Base-by-base conservation (phyloP, 129 eudicot species). In the Scalesia atractyloides region DNA sequence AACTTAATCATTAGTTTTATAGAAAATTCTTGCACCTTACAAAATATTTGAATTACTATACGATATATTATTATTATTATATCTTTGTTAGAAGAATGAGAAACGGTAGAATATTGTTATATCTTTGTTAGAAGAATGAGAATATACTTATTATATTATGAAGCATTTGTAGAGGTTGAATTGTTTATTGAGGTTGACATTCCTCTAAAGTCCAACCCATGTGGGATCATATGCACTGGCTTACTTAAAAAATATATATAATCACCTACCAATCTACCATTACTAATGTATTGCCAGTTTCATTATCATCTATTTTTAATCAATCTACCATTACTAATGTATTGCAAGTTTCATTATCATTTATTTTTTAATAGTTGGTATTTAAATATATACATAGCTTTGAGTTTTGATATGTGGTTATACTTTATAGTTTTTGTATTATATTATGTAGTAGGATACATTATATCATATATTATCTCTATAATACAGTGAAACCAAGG, bases 101-200 rank as follows among this genome's bases (percentile, higher is more conserved):
- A 49, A 69, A 51, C 16, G 16, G 16, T 51, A 51, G 30, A n/a
- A 59, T 20, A 19, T 19, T 16, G 15, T 2, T 37, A 18, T 17
- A 39, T 64, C 4, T 39, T 3, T 39, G 15, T 18, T 30, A 64
- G 8, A 70, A 69, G 22, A 26, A 18, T 70, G 63, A 24, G 41
- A 18, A 37, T 6, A 37, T 37, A n/a, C 19, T 64, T 6, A 44
- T 37, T 41, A 8, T 5, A 47, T 15, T 63, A 24, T 63, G 43
- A 67, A 20, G 43, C 26, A 37, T 24, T 48, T 13, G 19, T 67
- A 47, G 72, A 67, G 20, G 8, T 48, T 10, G 74, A 52, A 52
- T 69, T 34, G 30, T 53, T 70, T 53, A 54, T 52, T 53, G 18
- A 17, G 64, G 47, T 70, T 70, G 74, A 70, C 74, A 70, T 70